Evolutionary conservation across 352 stramenopile genomes (phyloP).

Genomic region (Aphanomyces euteiches): DNA sequence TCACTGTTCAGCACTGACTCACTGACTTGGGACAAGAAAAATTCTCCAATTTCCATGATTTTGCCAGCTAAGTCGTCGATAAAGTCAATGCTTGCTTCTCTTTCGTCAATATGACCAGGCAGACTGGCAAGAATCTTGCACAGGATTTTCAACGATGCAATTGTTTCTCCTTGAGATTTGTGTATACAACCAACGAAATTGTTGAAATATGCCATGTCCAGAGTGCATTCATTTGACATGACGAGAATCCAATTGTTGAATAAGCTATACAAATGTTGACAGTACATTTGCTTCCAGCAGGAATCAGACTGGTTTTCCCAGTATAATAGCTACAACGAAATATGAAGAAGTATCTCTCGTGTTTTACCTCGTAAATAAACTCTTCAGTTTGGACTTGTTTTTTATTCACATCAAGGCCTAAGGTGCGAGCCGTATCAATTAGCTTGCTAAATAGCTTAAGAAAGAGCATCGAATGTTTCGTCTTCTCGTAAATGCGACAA

Average conservation of each 20-base stretch:
- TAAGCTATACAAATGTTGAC: not conserved
- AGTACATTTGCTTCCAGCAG: not conserved
- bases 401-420: too few species aligned
- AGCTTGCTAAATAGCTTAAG: too few species aligned
- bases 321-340: not conserved
- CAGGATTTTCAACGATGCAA: not conserved
- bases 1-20: not conserved
- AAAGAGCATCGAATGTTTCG: too few species aligned
- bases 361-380: too few species aligned
- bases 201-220: not conserved
- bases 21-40: not conserved
- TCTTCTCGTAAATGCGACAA: too few species aligned
- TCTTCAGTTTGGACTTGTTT: too few species aligned
- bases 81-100: not conserved
- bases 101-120: constrained; percentile 5
- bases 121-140: not conserved
- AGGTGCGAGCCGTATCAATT: too few species aligned
- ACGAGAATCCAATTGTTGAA: not conserved
- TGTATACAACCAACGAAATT: not conserved
- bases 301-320: not conserved
- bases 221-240: not conserved
- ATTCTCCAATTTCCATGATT: not conserved
- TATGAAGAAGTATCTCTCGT: not conserved
- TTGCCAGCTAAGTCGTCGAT: not conserved
- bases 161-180: not conserved